Conservation (phyloP, 805 yeast genomes). For the Ogataea trehalophila region DNA sequence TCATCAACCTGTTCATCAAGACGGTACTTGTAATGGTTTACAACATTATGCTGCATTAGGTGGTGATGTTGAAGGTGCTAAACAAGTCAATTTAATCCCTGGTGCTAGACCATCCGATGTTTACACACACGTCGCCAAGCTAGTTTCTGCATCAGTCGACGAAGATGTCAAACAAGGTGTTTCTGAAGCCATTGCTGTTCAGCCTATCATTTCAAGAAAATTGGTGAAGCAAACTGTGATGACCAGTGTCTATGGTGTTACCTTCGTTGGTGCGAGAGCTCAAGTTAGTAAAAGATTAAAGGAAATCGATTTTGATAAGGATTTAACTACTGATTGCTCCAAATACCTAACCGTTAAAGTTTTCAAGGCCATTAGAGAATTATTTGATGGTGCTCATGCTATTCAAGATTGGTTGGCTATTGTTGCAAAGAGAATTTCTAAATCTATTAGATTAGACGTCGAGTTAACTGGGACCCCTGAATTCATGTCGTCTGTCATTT, state of each 20-base stretch:
- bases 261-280: conserved; percentile 85
- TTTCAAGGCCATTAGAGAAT: conserved; percentile 75
- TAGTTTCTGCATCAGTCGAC: conserved; percentile 53
- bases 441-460: conserved; percentile 66
- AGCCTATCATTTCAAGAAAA: conserved; percentile 70
- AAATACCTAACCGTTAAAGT: conserved; percentile 73
- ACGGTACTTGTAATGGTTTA: conserved; percentile 82
- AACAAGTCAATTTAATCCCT: conserved; percentile 70
- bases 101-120: conserved; percentile 74
- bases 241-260: conserved; percentile 98
- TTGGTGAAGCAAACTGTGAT: conserved; percentile 95
- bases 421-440: conserved; percentile 75
- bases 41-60: conserved; percentile 87
- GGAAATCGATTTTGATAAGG: conserved; percentile 43
- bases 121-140: conserved; percentile 61
- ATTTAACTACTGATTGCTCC: conserved; percentile 35
- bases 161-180: conserved; percentile 50
- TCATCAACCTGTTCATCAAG: conserved; percentile 78
- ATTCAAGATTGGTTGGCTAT: conserved; percentile 96
- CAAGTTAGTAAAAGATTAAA: conserved; percentile 80
- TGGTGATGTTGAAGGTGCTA: conserved; percentile 80
- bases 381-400: conserved; percentile 87
- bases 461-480: conserved; percentile 50
- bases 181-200: conserved; percentile 47
- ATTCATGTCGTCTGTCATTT: conserved; percentile 82